These are phyloP conservation scores for Fusarium pininemorale DNA, from an alignment of 2,329 filamentous ascomycete genomes.

Conservation along the genomic window DNA sequence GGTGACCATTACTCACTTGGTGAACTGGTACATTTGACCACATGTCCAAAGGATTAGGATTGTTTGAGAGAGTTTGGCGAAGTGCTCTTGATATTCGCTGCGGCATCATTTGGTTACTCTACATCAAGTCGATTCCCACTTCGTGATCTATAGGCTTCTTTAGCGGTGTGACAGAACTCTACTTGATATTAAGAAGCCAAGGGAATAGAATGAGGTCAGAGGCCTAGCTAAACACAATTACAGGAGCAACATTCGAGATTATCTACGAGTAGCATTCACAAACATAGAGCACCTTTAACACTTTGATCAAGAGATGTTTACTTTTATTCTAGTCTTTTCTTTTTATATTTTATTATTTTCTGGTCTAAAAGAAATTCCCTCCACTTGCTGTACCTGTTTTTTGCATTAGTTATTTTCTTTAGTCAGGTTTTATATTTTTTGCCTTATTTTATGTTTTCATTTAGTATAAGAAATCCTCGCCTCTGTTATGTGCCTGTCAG, in stretches of 20 bases:
- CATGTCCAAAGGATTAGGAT: no score
- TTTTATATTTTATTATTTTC: background rate
- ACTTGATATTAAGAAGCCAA: no score
- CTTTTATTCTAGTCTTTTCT: background rate
- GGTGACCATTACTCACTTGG: accelerated
- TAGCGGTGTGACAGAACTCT: no score
- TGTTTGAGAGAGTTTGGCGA: no score
- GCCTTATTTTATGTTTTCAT: background rate
- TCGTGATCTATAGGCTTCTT: no score
- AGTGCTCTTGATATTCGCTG: no score
- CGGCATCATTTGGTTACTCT: no score
- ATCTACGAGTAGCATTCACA: no score
- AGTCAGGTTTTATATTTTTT: background rate
- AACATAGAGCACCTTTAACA: background rate
- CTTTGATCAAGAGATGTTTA: background rate
- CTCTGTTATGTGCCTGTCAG: background rate
- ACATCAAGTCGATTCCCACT: no score
- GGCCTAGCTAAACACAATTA: no score
- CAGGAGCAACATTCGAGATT: no score
- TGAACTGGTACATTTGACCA: background rate
- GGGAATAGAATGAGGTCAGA: no score
- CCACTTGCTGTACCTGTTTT: background rate
- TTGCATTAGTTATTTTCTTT: background rate
- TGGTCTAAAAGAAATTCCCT: background rate
- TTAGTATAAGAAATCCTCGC: background rate